Evolutionary conservation across 208 protist species (phyloP), one percentile per base, ranked within the genome.

Genomic region (Leishmania braziliensis): DNA sequence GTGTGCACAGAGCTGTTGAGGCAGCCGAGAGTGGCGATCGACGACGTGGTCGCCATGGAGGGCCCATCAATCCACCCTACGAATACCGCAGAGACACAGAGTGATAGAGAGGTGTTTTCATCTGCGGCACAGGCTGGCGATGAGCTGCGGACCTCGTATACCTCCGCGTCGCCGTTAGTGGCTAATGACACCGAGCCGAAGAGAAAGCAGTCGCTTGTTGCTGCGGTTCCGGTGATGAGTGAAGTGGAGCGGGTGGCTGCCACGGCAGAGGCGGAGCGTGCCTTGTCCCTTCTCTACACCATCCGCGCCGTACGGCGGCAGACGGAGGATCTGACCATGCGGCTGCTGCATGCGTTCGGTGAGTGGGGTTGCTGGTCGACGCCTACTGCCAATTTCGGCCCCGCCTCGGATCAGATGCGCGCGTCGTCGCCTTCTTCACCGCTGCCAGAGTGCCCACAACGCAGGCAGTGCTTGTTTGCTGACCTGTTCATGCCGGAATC

Each of bases 271-370:
- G 86, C 89, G 53, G 51, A 80, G 46, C 82, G 85, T 3, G 89
- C 86, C 26, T 62, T 91, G 60, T 65, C 73, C 10, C 75, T 93
- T 69, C 83, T 95, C 33, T 71, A 71, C 46, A 80, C 79, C 18
- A 83, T 95, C 10, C 89, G 89, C 12, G 81, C 78, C 9, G 66
- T 95, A 54, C 89, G 91, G 12, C 80, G 79, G 16, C 86, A 95
- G 68, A 91, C 89, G 14, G 91, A 95, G 60, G 85, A 89, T n/a
- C 80, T 93, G 33, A 90, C 87, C 4, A 68, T 89, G 26, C 68
- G 65, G 18, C 78, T 95, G 26, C 83, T 95, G 46, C 88, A 93
- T 71, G 81, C 89, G 26, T 87, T 81, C 33, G 90, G 87, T 18
- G 89, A 91, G 76, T 89, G 84, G 86, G 79, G 74, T 43, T 95